These are phyloP conservation scores for Ciborinia camelliae DNA, from an alignment of 2,329 filamentous ascomycete genomes.

Conservation along the genomic window DNA sequence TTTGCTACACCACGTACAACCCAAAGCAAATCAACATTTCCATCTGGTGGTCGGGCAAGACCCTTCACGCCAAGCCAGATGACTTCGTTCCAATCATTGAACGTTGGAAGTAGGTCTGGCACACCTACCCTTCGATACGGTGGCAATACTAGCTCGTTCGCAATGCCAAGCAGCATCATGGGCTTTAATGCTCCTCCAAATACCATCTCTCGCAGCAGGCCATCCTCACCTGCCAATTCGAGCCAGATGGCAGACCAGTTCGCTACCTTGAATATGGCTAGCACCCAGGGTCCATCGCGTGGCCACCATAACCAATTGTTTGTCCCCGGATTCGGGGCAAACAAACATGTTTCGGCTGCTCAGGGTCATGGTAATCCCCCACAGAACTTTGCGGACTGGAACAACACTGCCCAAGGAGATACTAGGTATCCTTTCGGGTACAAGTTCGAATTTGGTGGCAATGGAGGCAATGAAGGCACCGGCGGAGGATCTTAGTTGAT, in stretches of 20 bases:
- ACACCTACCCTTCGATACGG: constrained; percentile 13
- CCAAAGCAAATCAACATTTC: constrained; percentile 11
- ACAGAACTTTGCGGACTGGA: constrained; percentile 7
- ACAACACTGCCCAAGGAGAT: not conserved
- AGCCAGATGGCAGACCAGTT: constrained; percentile 6
- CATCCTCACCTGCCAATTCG: constrained; percentile 12
- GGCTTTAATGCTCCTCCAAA: constrained; percentile 10
- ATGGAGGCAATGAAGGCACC: not conserved
- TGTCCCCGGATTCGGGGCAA: not conserved
- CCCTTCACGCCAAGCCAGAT: constrained; percentile 13
- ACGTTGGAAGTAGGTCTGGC: constrained; percentile 2
- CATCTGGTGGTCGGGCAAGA: constrained; percentile 11
- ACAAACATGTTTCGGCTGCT: not conserved
- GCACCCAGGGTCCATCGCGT: not conserved
- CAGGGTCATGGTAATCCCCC: not conserved
- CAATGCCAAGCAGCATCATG: constrained; percentile 1
- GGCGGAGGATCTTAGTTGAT: not conserved
- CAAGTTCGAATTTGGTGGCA: constrained; percentile 8
- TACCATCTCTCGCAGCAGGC: constrained; percentile 15
- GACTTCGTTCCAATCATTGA: constrained; percentile 12
- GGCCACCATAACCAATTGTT: constrained; percentile 14
- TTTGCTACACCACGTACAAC: constrained; percentile 7
- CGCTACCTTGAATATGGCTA: not conserved
- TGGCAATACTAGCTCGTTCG: not conserved
- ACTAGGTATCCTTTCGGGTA: constrained; percentile 12